These are phyloP conservation scores for Yamadazyma friedrichii DNA, from an alignment of 1,139 yeast genomes.

Conservation along the genomic window DNA sequence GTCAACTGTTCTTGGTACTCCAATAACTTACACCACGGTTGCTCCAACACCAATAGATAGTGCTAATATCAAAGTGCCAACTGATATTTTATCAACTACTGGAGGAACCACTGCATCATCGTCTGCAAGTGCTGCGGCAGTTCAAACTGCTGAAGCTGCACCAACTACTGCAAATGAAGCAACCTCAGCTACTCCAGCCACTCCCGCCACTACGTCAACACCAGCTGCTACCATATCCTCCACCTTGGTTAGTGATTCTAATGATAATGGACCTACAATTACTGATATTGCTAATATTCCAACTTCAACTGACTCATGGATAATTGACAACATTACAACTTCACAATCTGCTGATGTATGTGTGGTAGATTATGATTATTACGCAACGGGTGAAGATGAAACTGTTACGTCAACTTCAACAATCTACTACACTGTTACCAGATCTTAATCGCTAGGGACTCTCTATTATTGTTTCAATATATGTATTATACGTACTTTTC, in stretches of 20 bases:
- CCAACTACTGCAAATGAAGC: slow-evolving; percentile 13
- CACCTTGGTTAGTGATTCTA: slow-evolving; percentile 9
- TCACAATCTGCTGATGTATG: slow-evolving; percentile 36
- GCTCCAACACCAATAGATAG: slow-evolving; percentile 33
- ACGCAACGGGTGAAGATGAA: slow-evolving; percentile 29
- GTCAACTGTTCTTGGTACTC: slow-evolving; percentile 40
- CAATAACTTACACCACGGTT: slow-evolving; percentile 39
- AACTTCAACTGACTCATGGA: slow-evolving; percentile 37
- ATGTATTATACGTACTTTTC: slow-evolving; percentile 4
- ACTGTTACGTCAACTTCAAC: slow-evolving; percentile 41
- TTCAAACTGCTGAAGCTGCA: slow-evolving; percentile 2
- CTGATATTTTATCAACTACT: slow-evolving; percentile 9
- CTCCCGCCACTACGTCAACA: slow-evolving; percentile 9
- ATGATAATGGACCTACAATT: slow-evolving; percentile 28
- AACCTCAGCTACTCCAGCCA: slow-evolving; percentile 6
- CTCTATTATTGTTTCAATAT: slow-evolving; percentile 6
- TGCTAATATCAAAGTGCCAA: slow-evolving; percentile 12
- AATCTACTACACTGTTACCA: slow-evolving; percentile 37
- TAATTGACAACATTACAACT: slow-evolving; percentile 38
- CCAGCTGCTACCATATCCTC: slow-evolving; percentile 12
- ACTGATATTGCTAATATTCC: slow-evolving; percentile 31
- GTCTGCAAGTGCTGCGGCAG: slow-evolving; percentile 2
- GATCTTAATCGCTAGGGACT: slow-evolving; percentile 9
- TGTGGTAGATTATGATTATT: slow-evolving; percentile 44
- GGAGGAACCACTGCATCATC: slow-evolving; percentile 5